Evolutionary conservation across 2,329 filamentous ascomycete genomes (phyloP), one percentile per base, ranked within the genome.

Genomic region (Trichoderma arundinaceum): DNA sequence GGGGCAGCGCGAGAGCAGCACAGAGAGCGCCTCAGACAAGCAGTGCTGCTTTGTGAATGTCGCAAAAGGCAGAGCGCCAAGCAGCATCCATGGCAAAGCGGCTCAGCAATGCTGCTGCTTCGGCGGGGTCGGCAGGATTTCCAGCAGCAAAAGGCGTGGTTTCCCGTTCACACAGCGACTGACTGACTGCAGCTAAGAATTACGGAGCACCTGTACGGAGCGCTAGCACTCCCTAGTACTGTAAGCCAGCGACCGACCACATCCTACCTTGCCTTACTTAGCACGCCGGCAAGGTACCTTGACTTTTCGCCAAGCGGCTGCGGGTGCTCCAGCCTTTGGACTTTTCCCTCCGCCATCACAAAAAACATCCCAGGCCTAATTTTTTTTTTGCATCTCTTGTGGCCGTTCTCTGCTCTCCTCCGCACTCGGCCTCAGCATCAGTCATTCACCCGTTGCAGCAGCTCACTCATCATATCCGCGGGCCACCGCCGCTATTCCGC

Each of bases 381-480:
- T 43, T 43, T 43, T 44, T 44, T 44, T 19, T 19, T 5, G 32
- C 43, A 58, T 44, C 35, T 17, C 33, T 52, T 17, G 15, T 22
- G 51, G 43, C 43, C 58, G n/a, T 66, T 19, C 46, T 66, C 60
- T 22, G 51, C 74, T 74, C 59, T 48, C 52, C 74, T 76, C 74
- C 74, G 74, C 73, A 75, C 69, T 76, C 74, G 74, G 74, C 73
- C 69, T 66, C 72, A 69, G 65, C 72, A 66, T 60, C 59, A 53
- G 46, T n/a, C 59, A 48, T 62, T 38, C 15, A 38, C 17, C 59
- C n/a, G 28, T n/a, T n/a, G 22, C 17, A 48, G 51, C 58, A 38
- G 2, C 10, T 15, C 52, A 6, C 43, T n/a, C 63, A 53, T 44
- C 15, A 56, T n/a, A 38, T 53, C 28, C 57, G 28, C 46, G 51